phyloP scores from a whole-genome alignment of 2,329 filamentous ascomycete genomes.

The Penicillium digitatum region DNA sequence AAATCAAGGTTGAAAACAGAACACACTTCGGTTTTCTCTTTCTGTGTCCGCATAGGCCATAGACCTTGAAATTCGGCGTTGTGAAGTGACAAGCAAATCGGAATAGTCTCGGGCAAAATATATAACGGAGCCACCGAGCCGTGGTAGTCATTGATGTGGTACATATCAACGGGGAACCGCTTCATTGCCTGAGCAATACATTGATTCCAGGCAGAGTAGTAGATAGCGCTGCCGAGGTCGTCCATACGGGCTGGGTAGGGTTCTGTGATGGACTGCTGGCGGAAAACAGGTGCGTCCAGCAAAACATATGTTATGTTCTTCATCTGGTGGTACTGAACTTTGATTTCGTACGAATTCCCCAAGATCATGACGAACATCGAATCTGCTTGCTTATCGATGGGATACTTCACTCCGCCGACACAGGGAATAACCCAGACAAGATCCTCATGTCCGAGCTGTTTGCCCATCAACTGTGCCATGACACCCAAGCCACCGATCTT shows the following conservation, averaged over 20 bases:
- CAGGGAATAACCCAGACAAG: constrained; percentile 63
- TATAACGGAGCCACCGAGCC: constrained; percentile 62
- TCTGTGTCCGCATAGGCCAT: constrained; percentile 62
- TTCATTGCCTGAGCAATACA: constrained; percentile 62
- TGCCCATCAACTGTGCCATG: constrained; percentile 67
- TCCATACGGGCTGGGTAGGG: constrained; percentile 67
- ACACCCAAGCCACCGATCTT: constrained; percentile 68
- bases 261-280: constrained; percentile 59
- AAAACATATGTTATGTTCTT: constrained; percentile 67
- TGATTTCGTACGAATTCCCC: constrained; percentile 57
- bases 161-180: constrained; percentile 61
- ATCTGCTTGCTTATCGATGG: constrained; percentile 55
- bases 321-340: constrained; percentile 60
- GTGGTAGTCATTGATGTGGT: constrained; percentile 65
- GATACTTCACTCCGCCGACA: constrained; percentile 63
- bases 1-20: constrained; percentile 60
- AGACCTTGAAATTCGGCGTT: constrained; percentile 67
- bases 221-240: constrained; percentile 63
- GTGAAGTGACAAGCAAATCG: constrained; percentile 61
- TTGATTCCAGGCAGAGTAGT: constrained; percentile 68
- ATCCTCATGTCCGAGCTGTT: constrained; percentile 61
- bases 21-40: constrained; percentile 61
- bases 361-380: constrained; percentile 62
- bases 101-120: constrained; percentile 59
- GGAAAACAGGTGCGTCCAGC: constrained; percentile 63